phyloP scores from a whole-genome alignment of 2,329 filamentous ascomycete genomes.

The Alternaria panax region DNA sequence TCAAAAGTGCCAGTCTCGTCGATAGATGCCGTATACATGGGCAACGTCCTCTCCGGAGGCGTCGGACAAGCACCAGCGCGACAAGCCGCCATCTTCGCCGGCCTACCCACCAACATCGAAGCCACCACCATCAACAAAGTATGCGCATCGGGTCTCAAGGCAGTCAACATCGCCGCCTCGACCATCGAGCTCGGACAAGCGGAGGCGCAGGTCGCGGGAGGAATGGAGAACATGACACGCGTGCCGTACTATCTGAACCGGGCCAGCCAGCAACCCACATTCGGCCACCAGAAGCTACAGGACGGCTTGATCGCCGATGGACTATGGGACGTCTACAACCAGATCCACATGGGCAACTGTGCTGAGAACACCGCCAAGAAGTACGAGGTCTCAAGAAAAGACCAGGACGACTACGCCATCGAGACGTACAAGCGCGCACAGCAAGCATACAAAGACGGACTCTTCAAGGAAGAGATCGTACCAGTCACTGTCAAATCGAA shows the following conservation, averaged over 20 bases:
- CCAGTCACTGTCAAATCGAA: slow-evolving; percentile 84
- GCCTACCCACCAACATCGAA: slow-evolving; percentile 81
- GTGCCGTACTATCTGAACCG: slow-evolving; percentile 91
- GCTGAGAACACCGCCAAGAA: slow-evolving; percentile 95
- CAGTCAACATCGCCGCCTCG: slow-evolving; percentile 87
- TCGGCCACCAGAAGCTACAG: slow-evolving; percentile 86
- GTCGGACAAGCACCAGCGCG: slow-evolving; percentile 91
- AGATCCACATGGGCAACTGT: slow-evolving; percentile 98
- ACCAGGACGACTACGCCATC: slow-evolving; percentile 91
- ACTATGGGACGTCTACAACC: slow-evolving; percentile 93
- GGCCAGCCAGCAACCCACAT: slow-evolving; percentile 80
- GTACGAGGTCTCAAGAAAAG: slow-evolving; percentile 77
- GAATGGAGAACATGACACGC: slow-evolving; percentile 97
- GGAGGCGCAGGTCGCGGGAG: slow-evolving; percentile 88
- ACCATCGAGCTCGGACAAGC: slow-evolving; percentile 92
- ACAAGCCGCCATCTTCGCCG: slow-evolving; percentile 88
- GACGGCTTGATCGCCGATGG: slow-evolving; percentile 96
- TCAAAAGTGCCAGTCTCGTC: slow-evolving; percentile 80
- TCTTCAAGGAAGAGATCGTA: slow-evolving; percentile 88
- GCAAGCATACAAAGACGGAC: slow-evolving; percentile 81
- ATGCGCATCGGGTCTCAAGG: slow-evolving; percentile 93
- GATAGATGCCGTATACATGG: slow-evolving; percentile 96
- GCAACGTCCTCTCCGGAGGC: slow-evolving; percentile 85
- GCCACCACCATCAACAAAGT: slow-evolving; percentile 97
- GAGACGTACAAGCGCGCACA: slow-evolving; percentile 89